Percentiles rank a stretch among this genome's conserved stretches.
Conservation (phyloP, 192 early-diverging fungal species). For the Blastocladiella britannica region DNA sequence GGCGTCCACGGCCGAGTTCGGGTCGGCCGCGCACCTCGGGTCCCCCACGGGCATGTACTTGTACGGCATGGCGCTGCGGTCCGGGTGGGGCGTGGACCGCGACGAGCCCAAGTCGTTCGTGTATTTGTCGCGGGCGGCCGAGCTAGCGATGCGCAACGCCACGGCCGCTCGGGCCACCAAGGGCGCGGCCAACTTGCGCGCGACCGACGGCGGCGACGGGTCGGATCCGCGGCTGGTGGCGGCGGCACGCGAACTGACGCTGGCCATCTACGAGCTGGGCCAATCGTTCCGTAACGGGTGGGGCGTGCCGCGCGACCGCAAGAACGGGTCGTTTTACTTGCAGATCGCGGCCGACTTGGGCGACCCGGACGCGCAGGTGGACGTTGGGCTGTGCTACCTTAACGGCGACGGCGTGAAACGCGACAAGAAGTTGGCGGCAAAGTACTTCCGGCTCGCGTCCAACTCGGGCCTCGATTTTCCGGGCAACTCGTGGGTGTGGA, state of each 20-base stretch:
- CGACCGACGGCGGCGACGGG: background rate
- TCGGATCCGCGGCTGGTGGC: too few species aligned
- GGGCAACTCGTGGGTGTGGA: conserved; percentile 2
- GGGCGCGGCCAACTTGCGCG: too few species aligned
- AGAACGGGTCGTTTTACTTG: conserved; percentile 1
- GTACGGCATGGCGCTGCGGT: conserved; percentile 1
- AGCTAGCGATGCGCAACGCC: background rate
- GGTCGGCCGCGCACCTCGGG: background rate
- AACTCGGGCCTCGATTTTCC: background rate
- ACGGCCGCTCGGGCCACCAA: background rate
- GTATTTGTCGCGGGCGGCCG: background rate
- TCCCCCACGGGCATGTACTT: conserved; percentile 2
- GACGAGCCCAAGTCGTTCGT: background rate
- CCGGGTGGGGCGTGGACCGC: background rate
- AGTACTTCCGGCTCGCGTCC: conserved; percentile 1
- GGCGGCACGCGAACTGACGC: background rate
- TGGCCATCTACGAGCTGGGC: conserved; percentile 5
- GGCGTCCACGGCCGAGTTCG: background rate
- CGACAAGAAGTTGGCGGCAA: background rate
- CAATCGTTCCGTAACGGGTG: conserved; percentile 2
- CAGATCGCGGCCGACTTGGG: conserved; percentile 1
- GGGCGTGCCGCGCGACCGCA: background rate
- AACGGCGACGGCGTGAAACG: conserved; percentile 1
- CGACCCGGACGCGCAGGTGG: conserved; percentile 4
- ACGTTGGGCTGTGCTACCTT: background rate